These are phyloP conservation scores for Lignosus rhinocerotis DNA, from an alignment of 1,284 basidiomycete species.

Conservation along the genomic window DNA sequence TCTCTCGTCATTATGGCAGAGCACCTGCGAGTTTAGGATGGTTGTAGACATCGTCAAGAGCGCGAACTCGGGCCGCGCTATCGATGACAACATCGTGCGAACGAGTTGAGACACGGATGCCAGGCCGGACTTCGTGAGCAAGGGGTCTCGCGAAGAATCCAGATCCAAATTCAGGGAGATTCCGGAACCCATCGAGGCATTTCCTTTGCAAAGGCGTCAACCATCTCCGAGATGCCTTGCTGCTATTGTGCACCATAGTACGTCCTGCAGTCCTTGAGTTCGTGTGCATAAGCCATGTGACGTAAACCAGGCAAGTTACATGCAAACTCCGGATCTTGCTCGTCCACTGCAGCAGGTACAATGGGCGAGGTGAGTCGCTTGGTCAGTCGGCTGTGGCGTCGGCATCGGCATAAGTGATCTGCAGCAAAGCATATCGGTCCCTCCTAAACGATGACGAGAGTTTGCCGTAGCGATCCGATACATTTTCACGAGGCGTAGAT, in stretches of 20 bases:
- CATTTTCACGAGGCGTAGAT: not conserved
- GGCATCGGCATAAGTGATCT: slow-evolving; percentile 3
- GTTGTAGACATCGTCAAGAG: not conserved
- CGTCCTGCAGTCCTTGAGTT: not conserved
- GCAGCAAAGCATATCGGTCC: not conserved
- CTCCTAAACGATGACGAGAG: not conserved
- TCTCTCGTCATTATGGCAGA: slow-evolving; percentile 4
- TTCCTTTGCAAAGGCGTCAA: not conserved
- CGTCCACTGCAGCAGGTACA: not conserved
- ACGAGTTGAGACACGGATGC: slow-evolving; percentile 1
- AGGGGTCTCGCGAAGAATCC: slow-evolving; percentile 6
- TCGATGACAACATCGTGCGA: slow-evolving; percentile 13
- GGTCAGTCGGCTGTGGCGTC: not conserved
- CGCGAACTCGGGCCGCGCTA: slow-evolving; percentile 9
- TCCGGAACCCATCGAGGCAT: slow-evolving; percentile 1
- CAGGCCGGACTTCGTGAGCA: slow-evolving; percentile 3
- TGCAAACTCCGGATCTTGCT: slow-evolving; percentile 5
- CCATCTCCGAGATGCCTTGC: slow-evolving; percentile 5
- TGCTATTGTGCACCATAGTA: slow-evolving; percentile 8
- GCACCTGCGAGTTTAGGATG: not conserved
- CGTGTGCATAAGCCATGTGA: not conserved
- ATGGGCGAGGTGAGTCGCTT: not conserved
- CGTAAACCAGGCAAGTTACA: slow-evolving; percentile 1
- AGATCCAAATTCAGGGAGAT: slow-evolving; percentile 1
- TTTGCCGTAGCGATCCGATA: not conserved